phyloP scores from a whole-genome alignment of 1,139 yeast genomes.

The Zygosaccharomyces pseudobailii region DNA sequence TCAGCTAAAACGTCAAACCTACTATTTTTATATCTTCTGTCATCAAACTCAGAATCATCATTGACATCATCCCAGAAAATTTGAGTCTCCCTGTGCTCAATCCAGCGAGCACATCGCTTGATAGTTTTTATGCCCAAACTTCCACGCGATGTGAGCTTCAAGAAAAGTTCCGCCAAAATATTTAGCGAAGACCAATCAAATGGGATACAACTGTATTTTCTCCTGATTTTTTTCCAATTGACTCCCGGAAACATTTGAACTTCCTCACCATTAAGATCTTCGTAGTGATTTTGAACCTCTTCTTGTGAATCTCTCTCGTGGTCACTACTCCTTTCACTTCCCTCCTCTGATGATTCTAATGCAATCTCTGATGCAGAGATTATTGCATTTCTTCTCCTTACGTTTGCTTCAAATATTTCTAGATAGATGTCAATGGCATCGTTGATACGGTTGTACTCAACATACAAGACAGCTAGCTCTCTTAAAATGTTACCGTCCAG shows the following conservation, averaged over 20 bases:
- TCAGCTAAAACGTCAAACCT: slow-evolving; percentile 40
- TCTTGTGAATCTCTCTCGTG: slow-evolving; percentile 11
- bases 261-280: slow-evolving; percentile 21
- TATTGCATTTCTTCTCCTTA: slow-evolving; percentile 31
- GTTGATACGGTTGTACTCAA: slow-evolving; percentile 65
- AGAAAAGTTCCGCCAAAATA: slow-evolving; percentile 72
- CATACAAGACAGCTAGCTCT: slow-evolving; percentile 72
- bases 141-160: slow-evolving; percentile 52
- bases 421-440: slow-evolving; percentile 81
- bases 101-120: slow-evolving; percentile 76
- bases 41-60: slow-evolving; percentile 81
- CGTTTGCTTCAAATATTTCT: slow-evolving; percentile 56
- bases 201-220: slow-evolving; percentile 36
- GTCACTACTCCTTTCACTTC: slow-evolving; percentile 12
- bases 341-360: slow-evolving; percentile 32
- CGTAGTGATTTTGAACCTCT: slow-evolving; percentile 13
- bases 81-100: slow-evolving; percentile 66
- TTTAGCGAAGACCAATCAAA: slow-evolving; percentile 90
- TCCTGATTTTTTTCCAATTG: slow-evolving; percentile 28
- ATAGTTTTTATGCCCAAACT: slow-evolving; percentile 58
- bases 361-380: slow-evolving; percentile 32
- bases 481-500: slow-evolving; percentile 57
- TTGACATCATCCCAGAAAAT: slow-evolving; percentile 75
- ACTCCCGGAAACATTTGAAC: slow-evolving; percentile 23
- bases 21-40: slow-evolving; percentile 49